Percentiles rank a stretch among this genome's conserved stretches.
Evolutionary conservation across 257 asterid genomes (phyloP).

Genomic region (Solanum chilense): DNA sequence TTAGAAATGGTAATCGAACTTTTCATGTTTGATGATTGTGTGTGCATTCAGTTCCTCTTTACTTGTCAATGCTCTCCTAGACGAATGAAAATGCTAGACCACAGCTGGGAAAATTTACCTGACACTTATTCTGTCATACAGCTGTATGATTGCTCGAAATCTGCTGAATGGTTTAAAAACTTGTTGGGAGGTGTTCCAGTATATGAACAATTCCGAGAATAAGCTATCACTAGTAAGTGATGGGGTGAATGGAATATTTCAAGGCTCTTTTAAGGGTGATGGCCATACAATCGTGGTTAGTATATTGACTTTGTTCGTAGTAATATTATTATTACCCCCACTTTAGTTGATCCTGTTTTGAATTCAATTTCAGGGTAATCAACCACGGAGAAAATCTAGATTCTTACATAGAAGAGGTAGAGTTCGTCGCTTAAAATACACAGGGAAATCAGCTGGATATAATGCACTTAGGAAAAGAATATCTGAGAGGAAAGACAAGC

Average conservation of each 20-base stretch:
- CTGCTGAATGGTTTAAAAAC: conserved; percentile 76
- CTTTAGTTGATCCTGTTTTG: background rate
- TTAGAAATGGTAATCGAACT: background rate
- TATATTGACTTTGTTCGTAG: background rate
- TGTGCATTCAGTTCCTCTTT: background rate
- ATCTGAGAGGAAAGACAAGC: conserved; percentile 87
- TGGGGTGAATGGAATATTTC: conserved; percentile 31
- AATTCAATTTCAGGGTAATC: conserved; percentile 45
- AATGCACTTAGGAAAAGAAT: conserved; percentile 78
- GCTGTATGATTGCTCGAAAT: conserved; percentile 94
- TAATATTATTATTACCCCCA: background rate
- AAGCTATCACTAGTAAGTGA: conserved; percentile 35
- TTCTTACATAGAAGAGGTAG: conserved; percentile 84
- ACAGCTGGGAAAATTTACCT: background rate
- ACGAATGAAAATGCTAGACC: background rate
- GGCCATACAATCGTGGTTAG: conserved; percentile 61
- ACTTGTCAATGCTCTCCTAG: background rate
- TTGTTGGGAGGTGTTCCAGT: conserved; percentile 66
- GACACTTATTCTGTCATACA: conserved; percentile 33
- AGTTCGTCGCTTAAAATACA: conserved; percentile 83
- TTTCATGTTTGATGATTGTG: background rate
- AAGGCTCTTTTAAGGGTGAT: conserved; percentile 56
- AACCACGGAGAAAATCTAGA: conserved; percentile 78
- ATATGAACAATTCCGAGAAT: conserved; percentile 66
- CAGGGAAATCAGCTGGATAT: conserved; percentile 92